phyloP scores from a whole-genome alignment of 208 protist genomes.

The Crithidia sp. region DNA sequence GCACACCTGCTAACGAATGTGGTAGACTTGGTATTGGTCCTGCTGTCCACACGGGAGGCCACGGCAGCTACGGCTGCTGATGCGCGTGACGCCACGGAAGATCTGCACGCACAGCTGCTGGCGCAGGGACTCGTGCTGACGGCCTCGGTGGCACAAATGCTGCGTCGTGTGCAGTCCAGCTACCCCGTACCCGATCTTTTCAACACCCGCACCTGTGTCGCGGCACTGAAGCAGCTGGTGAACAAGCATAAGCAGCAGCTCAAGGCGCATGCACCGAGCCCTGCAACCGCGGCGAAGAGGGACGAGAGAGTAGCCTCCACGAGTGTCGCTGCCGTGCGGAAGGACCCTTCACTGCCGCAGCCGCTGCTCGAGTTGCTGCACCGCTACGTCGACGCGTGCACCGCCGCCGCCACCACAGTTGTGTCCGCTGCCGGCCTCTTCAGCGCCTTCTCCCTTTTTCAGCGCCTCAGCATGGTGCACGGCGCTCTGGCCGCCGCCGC shows the following conservation, averaged over 20 bases:
- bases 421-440: slow-evolving; percentile 18
- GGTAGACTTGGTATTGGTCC: slow-evolving; percentile 25
- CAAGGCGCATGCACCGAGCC: background rate
- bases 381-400: slow-evolving; percentile 15
- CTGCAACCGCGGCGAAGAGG: background rate
- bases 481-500: slow-evolving; percentile 18
- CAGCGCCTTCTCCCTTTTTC: slow-evolving; percentile 48
- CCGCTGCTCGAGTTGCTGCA: slow-evolving; percentile 18
- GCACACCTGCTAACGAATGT: slow-evolving; percentile 47
- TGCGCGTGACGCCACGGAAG: too few relatives aligned
- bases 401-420: background rate
- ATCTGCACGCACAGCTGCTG: slow-evolving; percentile 19
- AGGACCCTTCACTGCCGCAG: background rate
- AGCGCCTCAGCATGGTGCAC: slow-evolving; percentile 71
- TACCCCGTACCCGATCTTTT: slow-evolving; percentile 28
- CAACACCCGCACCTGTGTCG: slow-evolving; percentile 52
- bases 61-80: background rate
- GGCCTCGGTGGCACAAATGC: slow-evolving; percentile 39
- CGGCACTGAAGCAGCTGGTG: slow-evolving; percentile 50
- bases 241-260: slow-evolving; percentile 49
- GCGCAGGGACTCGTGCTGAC: slow-evolving; percentile 44
- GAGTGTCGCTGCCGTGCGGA: background rate
- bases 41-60: background rate
- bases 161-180: slow-evolving; percentile 44
- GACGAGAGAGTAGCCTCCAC: too few relatives aligned